Conservation (phyloP, 1,284 basidiomycete species). For the Malassezia equina region DNA sequence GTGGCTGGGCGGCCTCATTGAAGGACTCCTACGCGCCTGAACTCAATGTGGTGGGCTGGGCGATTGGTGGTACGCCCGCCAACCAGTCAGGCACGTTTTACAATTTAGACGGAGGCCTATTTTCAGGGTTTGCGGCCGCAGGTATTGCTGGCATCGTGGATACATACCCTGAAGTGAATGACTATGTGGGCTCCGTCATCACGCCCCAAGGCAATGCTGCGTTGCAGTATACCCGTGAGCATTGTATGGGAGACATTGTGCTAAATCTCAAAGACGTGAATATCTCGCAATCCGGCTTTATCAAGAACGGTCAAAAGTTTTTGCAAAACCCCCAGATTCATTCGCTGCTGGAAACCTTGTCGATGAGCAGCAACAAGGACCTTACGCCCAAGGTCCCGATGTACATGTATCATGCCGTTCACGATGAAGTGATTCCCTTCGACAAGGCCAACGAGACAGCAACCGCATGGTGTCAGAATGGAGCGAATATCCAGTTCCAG, state of each 20-base stretch:
- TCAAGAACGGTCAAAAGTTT: conserved; percentile 3
- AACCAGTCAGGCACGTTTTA: conserved; percentile 25
- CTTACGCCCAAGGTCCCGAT: conserved; percentile 26
- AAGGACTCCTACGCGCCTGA: conserved; percentile 25
- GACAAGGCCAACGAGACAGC: conserved; percentile 19
- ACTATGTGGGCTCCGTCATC: conserved; percentile 21
- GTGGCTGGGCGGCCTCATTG: conserved; percentile 26
- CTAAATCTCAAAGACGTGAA: conserved; percentile 23
- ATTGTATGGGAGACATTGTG: conserved; percentile 16
- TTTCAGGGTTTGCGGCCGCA: conserved; percentile 32
- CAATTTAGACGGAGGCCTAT: conserved; percentile 9
- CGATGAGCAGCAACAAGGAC: conserved; percentile 5
- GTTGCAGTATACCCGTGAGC: conserved; percentile 19
- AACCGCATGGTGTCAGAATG: conserved; percentile 30
- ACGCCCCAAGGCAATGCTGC: conserved; percentile 23
- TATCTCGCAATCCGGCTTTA: not conserved
- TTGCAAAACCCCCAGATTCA: not conserved
- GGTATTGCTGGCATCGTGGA: conserved; percentile 29
- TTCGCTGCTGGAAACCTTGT: not conserved
- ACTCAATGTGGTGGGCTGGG: conserved; percentile 31
- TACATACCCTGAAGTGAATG: conserved; percentile 29
- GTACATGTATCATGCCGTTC: conserved; percentile 31
- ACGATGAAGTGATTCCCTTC: conserved; percentile 40
- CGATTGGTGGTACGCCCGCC: conserved; percentile 36
- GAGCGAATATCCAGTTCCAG: conserved; percentile 32